Evolutionary conservation across 1,284 basidiomycete species (phyloP).

Genomic region (Ganoderma leucocontextum): DNA sequence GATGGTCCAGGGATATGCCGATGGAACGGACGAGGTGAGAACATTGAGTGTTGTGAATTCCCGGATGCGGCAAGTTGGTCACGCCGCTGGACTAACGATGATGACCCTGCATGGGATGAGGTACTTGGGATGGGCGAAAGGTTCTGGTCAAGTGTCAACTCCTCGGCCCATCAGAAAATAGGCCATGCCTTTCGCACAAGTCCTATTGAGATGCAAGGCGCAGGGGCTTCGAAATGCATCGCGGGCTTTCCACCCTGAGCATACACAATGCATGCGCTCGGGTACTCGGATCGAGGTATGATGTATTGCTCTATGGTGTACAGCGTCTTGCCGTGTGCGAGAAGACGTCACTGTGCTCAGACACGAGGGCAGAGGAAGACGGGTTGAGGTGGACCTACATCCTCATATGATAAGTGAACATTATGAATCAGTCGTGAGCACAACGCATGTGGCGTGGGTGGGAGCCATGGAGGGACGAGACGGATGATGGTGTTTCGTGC

Average conservation of each 20-base stretch:
- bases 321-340: neutral
- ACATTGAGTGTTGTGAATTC: slow-evolving; percentile 21
- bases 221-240: slow-evolving; percentile 13
- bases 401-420: slow-evolving; percentile 33
- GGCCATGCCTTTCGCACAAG: slow-evolving; percentile 26
- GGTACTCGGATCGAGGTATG: slow-evolving; percentile 3
- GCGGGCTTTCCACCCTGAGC: slow-evolving; percentile 15
- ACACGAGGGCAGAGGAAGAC: slow-evolving; percentile 17
- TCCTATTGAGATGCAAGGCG: slow-evolving; percentile 20
- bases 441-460: slow-evolving; percentile 31
- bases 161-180: slow-evolving; percentile 30
- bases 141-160: slow-evolving; percentile 27
- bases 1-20: slow-evolving; percentile 30
- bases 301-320: slow-evolving; percentile 11
- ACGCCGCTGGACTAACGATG: slow-evolving; percentile 26
- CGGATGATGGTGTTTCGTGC: slow-evolving; percentile 25
- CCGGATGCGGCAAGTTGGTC: slow-evolving; percentile 30
- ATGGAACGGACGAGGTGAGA: slow-evolving; percentile 25
- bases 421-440: slow-evolving; percentile 35
- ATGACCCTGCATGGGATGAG: slow-evolving; percentile 34
- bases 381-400: slow-evolving; percentile 32
- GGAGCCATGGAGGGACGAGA: slow-evolving; percentile 20
- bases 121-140: slow-evolving; percentile 29
- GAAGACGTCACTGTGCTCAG: slow-evolving; percentile 3
- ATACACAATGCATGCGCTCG: slow-evolving; percentile 16